Conservation (phyloP, 2,329 filamentous ascomycete genomes). For the Talaromyces sp. region DNA sequence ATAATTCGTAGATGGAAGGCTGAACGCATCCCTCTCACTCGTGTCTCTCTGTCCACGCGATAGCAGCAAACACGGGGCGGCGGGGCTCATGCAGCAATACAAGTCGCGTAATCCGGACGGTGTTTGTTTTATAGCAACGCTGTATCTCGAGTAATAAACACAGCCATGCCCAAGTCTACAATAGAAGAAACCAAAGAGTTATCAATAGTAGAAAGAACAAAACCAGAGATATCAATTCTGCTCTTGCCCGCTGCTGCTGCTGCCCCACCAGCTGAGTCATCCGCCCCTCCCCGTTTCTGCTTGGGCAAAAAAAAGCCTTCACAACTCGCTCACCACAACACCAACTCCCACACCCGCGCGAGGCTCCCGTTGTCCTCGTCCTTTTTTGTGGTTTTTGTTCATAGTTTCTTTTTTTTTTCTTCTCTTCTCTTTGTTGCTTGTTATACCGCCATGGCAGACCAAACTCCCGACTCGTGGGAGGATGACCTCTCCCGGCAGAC, state of each 20-base stretch:
- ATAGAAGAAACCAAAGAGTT: neutral
- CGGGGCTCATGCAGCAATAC: neutral
- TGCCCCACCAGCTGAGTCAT: slow-evolving; percentile 6
- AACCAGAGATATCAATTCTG: neutral
- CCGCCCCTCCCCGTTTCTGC: slow-evolving; percentile 1
- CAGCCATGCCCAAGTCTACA: neutral
- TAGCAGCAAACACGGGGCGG: neutral
- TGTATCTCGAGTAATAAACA: neutral
- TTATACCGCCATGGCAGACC: slow-evolving; percentile 65
- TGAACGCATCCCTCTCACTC: neutral
- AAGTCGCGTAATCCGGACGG: neutral
- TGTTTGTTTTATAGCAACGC: neutral
- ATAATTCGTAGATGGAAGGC: neutral
- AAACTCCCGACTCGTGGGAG: slow-evolving; percentile 82
- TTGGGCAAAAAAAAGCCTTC: neutral
- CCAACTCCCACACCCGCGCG: neutral
- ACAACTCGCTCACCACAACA: neutral
- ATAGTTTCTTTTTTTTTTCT: slow-evolving; percentile 12
- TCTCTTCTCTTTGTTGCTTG: slow-evolving; percentile 15
- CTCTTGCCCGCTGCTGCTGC: neutral
- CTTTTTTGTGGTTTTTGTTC: slow-evolving; percentile 14
- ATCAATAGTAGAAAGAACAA: neutral
- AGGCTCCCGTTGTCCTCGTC: neutral
- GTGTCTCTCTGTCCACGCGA: neutral
- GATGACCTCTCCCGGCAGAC: slow-evolving; percentile 78